These are phyloP conservation scores for Annulohypoxylon moriforme DNA, from an alignment of 495 filamentous ascomycete genomes.

Conservation along the genomic window DNA sequence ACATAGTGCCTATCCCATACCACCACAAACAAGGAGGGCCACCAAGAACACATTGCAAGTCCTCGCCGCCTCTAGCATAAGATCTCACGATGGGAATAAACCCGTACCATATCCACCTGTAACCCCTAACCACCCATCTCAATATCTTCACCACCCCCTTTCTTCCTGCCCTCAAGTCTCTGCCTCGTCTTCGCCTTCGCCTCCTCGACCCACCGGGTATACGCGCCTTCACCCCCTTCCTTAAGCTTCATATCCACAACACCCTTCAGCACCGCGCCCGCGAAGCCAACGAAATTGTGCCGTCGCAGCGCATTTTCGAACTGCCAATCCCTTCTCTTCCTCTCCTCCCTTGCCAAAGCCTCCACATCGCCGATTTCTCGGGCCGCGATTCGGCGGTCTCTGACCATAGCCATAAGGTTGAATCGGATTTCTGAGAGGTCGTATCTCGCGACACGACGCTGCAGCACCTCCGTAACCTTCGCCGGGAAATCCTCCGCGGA, in stretches of 20 bases:
- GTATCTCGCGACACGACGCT: conserved; percentile 85
- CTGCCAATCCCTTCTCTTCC: conserved; percentile 85
- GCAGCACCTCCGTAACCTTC: conserved; percentile 87
- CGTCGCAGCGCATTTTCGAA: conserved; percentile 95
- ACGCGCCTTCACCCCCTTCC: conserved; percentile 69
- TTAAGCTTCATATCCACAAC: conserved; percentile 78
- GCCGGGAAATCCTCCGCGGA: conserved; percentile 75
- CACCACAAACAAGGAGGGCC: background rate
- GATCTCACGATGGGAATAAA: background rate
- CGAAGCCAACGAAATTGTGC: conserved; percentile 97
- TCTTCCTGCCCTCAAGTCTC: conserved; percentile 66
- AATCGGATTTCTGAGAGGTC: conserved; percentile 90
- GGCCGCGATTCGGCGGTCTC: conserved; percentile 80
- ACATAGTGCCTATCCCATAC: background rate
- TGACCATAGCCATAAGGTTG: conserved; percentile 92
- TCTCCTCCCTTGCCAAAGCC: conserved; percentile 79
- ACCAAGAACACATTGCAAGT: background rate
- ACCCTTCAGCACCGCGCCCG: conserved; percentile 88
- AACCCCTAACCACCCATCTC: conserved; percentile 53
- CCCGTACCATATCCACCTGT: background rate
- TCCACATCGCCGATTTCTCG: conserved; percentile 86
- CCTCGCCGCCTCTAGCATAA: background rate
- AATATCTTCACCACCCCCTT: conserved; percentile 56
- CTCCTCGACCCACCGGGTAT: conserved; percentile 81
- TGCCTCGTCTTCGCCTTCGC: conserved; percentile 77